Base-by-base conservation (phyloP, 2,329 filamentous ascomycete genomes). In the Zasmidium cellare region DNA sequence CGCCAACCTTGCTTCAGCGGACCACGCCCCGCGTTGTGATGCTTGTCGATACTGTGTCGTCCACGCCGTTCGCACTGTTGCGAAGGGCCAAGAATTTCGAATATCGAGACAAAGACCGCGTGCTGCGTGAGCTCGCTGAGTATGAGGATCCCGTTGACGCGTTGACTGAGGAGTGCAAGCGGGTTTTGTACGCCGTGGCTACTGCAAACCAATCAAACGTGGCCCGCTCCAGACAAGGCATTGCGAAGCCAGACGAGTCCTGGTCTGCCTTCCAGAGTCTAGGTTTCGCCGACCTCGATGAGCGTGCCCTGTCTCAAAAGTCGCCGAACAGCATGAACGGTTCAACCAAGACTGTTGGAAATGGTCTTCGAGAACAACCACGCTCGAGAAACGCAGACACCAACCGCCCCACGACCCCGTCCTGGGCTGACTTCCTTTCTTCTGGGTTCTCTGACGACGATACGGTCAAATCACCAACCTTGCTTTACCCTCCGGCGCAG, bases 241-340 rank as follows among this genome's bases (percentile, higher is more conserved):
- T 90, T 87, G 1, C 63, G 19, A 60, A 68, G 59, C 59, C 67
- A 25, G 92, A 97, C 73, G 90, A 92, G 19, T 96, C 92, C 0
- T 99, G 94, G 94, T 97, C 94, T 16, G 86, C 92, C 51, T 99
- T 99, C 63, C 91, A 97, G 72, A 94, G 97, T 70, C 86, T 97
- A 66, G 94, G 94, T 1, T 99, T 97, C 70, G 86, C 89, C 3
- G 90, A 89, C 1, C 80, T 87, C 1, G 87, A 89, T 1, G 65
- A 70, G 54, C 57, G 58, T 22, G 60, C 64, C 9, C 52, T 63
- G 25, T 54, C 57, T 16, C 60, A 54, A 23, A 61, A 62, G 55
- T 49, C 60, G 16, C 56, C 65, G 9, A 61, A 57, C 38, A 59
- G 58, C 16, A 49, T 60, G 23, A 67, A 64, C 22, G 68, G 67